phyloP scores from a whole-genome alignment of 306 rosid genomes.

The Medicago lupulina region DNA sequence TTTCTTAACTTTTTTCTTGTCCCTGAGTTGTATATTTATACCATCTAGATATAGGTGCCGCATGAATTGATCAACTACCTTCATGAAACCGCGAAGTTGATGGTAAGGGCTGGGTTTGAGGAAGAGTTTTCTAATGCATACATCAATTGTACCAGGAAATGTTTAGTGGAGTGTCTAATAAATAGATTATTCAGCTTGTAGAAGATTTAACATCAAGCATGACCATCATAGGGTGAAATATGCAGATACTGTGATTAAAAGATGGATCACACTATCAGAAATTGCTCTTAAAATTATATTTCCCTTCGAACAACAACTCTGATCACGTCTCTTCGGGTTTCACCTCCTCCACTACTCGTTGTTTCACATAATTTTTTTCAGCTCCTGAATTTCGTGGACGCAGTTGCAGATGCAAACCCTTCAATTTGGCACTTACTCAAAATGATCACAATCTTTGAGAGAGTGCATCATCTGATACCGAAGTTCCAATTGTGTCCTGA shows the following conservation, averaged over 20 bases:
- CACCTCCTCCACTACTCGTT: background rate
- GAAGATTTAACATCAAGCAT: conserved; percentile 48
- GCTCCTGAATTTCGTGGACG: background rate
- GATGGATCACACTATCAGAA: conserved; percentile 63
- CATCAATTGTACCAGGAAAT: conserved; percentile 64
- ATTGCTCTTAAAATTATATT: conserved; percentile 36
- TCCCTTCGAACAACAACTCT: conserved; percentile 62
- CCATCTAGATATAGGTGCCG: too few species aligned
- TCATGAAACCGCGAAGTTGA: too few species aligned
- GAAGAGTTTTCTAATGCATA: too few species aligned
- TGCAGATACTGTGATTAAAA: conserved; percentile 49
- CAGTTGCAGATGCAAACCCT: background rate
- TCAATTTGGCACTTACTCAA: conserved; percentile 57
- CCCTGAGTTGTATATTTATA: too few species aligned
- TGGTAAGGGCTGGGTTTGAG: too few species aligned
- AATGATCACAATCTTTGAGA: conserved; percentile 61
- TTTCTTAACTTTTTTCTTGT: too few species aligned
- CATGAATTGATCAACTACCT: too few species aligned
- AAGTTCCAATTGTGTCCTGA: conserved; percentile 60
- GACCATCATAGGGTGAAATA: conserved; percentile 19
- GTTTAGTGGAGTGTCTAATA: conserved; percentile 44
- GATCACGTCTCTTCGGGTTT: conserved; percentile 66
- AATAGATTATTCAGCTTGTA: conserved; percentile 52
- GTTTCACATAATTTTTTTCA: background rate
- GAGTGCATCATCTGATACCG: conserved; percentile 51